phyloP scores from a whole-genome alignment of 2,329 filamentous ascomycete species.

The Aspergillus carbonarius region DNA sequence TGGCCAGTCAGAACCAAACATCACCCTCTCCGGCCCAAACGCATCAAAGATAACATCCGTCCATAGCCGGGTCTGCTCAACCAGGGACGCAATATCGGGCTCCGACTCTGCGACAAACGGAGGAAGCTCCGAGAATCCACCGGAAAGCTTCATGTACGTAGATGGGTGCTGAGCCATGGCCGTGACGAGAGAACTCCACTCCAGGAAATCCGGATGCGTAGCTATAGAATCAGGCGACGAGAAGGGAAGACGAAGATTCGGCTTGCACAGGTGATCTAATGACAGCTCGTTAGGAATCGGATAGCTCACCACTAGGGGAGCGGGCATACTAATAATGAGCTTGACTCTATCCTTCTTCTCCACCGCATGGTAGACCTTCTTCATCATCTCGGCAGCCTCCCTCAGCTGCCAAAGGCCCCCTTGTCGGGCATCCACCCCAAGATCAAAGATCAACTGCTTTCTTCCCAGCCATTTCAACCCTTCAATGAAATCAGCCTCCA shows the following conservation, averaged over 20 bases:
- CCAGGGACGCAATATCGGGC: constrained; percentile 32
- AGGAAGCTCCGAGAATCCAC: constrained; percentile 76
- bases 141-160: constrained; percentile 91
- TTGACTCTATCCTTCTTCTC: constrained; percentile 59
- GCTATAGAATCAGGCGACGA: constrained; percentile 47
- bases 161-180: constrained; percentile 63
- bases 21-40: constrained; percentile 71
- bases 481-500: constrained; percentile 64
- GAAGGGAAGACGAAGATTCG: constrained; percentile 61
- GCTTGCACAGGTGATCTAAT: constrained; percentile 86
- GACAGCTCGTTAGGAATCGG: constrained; percentile 13
- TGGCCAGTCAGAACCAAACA: constrained; percentile 95
- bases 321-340: constrained; percentile 57
- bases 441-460: constrained; percentile 70
- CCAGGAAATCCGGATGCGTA: constrained; percentile 58
- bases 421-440: constrained; percentile 78
- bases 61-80: constrained; percentile 67
- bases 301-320: background rate
- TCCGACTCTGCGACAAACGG: constrained; percentile 35
- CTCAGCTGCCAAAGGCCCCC: constrained; percentile 72
- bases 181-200: constrained; percentile 69
- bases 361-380: constrained; percentile 62
- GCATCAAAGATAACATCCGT: constrained; percentile 67
- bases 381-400: constrained; percentile 69
- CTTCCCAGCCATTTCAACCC: constrained; percentile 64